Evolutionary conservation across 768 basidiomycete genomes (phyloP).

Genomic region (Gyrodon lividus): DNA sequence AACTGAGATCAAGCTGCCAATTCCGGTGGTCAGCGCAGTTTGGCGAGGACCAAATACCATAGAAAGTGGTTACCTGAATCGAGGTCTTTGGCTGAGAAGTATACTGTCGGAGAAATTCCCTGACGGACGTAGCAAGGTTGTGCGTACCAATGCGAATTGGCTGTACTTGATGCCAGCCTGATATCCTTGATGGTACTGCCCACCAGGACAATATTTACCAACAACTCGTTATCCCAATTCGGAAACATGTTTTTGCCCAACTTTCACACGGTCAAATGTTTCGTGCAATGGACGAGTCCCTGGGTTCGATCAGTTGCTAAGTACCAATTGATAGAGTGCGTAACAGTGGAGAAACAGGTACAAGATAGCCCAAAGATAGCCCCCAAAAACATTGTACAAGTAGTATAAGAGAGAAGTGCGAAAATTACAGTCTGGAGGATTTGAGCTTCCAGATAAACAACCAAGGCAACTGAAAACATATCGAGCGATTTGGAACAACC

Average conservation of each 20-base stretch:
- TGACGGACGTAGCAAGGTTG: conserved; percentile 4
- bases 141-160: conserved; percentile 14
- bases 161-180: conserved; percentile 27
- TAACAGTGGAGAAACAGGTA: conserved; percentile 20
- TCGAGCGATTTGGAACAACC: conserved; percentile 12
- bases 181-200: conserved; percentile 21
- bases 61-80: conserved; percentile 5
- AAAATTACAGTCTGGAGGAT: conserved; percentile 8
- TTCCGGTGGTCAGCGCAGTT: conserved; percentile 10
- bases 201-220: conserved; percentile 5
- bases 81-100: neutral
- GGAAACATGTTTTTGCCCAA: conserved; percentile 7
- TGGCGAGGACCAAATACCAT: neutral
- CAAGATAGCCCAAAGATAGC: conserved; percentile 19
- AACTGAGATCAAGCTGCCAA: conserved; percentile 16
- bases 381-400: conserved; percentile 33
- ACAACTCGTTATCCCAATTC: conserved; percentile 6
- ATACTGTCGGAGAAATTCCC: neutral
- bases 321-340: conserved; percentile 1
- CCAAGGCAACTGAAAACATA: conserved; percentile 13
- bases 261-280: conserved; percentile 17
- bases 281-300: conserved; percentile 3
- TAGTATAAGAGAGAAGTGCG: conserved; percentile 25
- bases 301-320: neutral
- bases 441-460: conserved; percentile 13